These are phyloP conservation scores for Balansia obtecta DNA, from an alignment of 2,329 filamentous ascomycete genomes.

Conservation along the genomic window DNA sequence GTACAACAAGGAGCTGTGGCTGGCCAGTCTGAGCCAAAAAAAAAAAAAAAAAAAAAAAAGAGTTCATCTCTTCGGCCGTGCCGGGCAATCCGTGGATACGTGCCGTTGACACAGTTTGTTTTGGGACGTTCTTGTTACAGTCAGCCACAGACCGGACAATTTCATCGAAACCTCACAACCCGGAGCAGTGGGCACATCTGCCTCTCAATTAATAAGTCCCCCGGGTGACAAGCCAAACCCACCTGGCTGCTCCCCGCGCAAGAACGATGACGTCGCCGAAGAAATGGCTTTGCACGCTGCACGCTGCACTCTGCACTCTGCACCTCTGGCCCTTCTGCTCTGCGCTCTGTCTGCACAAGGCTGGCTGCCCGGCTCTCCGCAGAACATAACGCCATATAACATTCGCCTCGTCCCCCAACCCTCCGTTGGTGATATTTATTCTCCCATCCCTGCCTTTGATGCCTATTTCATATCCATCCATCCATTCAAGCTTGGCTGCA, in stretches of 20 bases:
- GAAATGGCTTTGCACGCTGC: background rate
- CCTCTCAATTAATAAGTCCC: background rate
- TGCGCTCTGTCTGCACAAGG: background rate
- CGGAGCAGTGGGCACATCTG: too few relatives aligned
- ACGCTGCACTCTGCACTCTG: background rate
- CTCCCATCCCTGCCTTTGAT: background rate
- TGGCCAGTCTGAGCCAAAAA: background rate
- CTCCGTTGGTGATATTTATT: background rate
- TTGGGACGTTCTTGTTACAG: background rate
- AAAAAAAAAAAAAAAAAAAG: background rate
- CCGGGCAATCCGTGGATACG: background rate
- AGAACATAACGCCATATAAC: conserved; percentile 8
- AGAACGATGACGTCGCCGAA: conserved; percentile 12
- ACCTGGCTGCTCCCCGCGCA: background rate
- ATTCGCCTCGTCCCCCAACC: conserved; percentile 4
- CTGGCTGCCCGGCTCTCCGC: background rate
- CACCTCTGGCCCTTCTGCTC: too few relatives aligned
- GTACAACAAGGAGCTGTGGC: too few relatives aligned
- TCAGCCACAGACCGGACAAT: background rate
- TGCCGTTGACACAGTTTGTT: background rate
- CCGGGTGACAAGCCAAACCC: background rate
- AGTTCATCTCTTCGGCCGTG: background rate
- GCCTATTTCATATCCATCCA: background rate
- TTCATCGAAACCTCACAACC: too few relatives aligned
- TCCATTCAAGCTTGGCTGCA: background rate